Conservation (phyloP, 352 stramenopile genomes). For the Phytophthora rubi region DNA sequence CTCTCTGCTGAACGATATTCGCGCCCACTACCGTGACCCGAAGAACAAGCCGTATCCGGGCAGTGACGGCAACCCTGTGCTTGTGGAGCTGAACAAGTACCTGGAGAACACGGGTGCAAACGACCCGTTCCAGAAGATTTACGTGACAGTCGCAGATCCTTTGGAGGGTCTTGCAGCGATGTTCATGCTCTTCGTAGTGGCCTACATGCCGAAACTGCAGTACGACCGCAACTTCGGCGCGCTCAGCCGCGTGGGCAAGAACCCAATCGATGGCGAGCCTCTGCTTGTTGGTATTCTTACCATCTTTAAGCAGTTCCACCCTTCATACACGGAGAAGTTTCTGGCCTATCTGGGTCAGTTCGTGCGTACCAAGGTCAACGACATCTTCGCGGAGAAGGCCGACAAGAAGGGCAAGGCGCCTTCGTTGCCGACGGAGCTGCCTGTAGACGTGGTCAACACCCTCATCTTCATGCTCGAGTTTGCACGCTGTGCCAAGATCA, state of each 20-base stretch:
- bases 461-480: conserved; percentile 92
- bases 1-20: conserved; percentile 89
- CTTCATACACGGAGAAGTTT: conserved; percentile 93
- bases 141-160: conserved; percentile 92
- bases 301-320: conserved; percentile 96
- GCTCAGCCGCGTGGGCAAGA: conserved; percentile 89
- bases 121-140: conserved; percentile 95
- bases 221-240: conserved; percentile 93
- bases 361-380: conserved; percentile 89
- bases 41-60: conserved; percentile 85
- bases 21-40: conserved; percentile 83
- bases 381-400: conserved; percentile 65
- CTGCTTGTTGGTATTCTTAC: conserved; percentile 92
- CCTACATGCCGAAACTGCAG: conserved; percentile 94
- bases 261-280: conserved; percentile 93
- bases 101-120: conserved; percentile 92
- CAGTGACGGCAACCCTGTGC: conserved; percentile 79
- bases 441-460: conserved; percentile 85
- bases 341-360: conserved; percentile 94
- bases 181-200: conserved; percentile 93
- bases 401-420: conserved; percentile 60
- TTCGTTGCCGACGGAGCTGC: conserved; percentile 56
- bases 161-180: conserved; percentile 91
- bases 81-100: conserved; percentile 92
- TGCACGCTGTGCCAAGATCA: conserved; percentile 83